These are phyloP conservation scores for Candida tammaniensis DNA, from an alignment of 805 yeast genomes.

Conservation along the genomic window DNA sequence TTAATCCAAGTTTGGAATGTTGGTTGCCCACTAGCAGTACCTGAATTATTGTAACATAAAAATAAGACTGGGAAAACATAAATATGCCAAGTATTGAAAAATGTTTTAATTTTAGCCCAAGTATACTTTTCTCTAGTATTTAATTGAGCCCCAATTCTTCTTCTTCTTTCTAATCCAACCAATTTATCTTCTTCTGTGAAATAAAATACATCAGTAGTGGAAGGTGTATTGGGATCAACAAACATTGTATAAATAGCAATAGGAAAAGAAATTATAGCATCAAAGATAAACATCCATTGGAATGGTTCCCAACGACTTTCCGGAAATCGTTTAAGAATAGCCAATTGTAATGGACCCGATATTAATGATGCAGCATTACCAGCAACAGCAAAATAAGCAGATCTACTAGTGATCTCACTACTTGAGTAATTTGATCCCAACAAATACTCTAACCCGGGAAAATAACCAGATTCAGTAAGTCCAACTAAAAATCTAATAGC, in stretches of 20 bases:
- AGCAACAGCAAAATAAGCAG: constrained; percentile 30
- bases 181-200: constrained; percentile 30
- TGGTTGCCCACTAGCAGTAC: constrained; percentile 33
- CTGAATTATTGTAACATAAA: constrained; percentile 33
- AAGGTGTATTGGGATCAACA: constrained; percentile 33
- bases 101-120: constrained; percentile 34
- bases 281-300: constrained; percentile 35
- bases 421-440: constrained; percentile 30
- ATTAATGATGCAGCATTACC: constrained; percentile 25
- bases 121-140: constrained; percentile 42
- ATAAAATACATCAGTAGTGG: constrained; percentile 32
- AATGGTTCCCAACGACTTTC: constrained; percentile 24
- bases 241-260: constrained; percentile 30
- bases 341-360: constrained; percentile 34
- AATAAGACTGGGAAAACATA: constrained; percentile 41
- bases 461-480: constrained; percentile 46
- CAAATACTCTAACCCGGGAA: constrained; percentile 59
- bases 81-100: constrained; percentile 50
- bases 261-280: constrained; percentile 32
- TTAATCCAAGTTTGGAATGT: constrained; percentile 39
- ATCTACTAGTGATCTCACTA: constrained; percentile 26
- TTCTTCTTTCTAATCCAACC: constrained; percentile 47
- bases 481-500: constrained; percentile 40
- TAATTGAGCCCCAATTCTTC: constrained; percentile 39
- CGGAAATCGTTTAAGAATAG: constrained; percentile 21